Evolutionary conservation across 169 alveolate species (phyloP).

Genomic region (Babesia divergens): DNA sequence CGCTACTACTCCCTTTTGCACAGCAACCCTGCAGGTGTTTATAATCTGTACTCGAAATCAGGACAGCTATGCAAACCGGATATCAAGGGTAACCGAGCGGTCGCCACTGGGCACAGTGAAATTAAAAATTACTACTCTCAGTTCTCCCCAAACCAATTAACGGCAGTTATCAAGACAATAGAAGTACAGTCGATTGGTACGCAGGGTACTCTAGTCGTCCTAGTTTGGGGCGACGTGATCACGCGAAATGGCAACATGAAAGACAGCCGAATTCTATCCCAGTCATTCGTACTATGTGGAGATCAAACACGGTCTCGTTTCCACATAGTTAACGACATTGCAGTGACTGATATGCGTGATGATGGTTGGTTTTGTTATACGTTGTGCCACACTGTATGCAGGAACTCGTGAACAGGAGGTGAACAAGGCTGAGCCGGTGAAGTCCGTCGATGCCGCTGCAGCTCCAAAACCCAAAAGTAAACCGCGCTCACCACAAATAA

Average conservation of each 20-base stretch:
- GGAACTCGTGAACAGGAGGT: not conserved
- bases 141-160: slow-evolving; percentile 17
- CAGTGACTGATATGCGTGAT: not conserved
- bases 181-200: slow-evolving; percentile 38
- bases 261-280: slow-evolving; percentile 26
- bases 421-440: not conserved
- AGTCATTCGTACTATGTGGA: slow-evolving; percentile 42
- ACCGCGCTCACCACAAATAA: not conserved
- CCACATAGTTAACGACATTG: slow-evolving; percentile 55
- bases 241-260: not conserved
- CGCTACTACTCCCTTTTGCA: slow-evolving; percentile 52
- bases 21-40: slow-evolving; percentile 53
- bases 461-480: not conserved
- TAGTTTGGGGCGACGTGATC: slow-evolving; percentile 22
- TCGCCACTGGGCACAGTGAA: slow-evolving; percentile 52
- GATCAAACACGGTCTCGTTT: slow-evolving; percentile 47
- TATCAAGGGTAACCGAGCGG: slow-evolving; percentile 38
- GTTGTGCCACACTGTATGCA: not conserved
- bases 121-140: slow-evolving; percentile 52
- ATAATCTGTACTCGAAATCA: slow-evolving; percentile 31
- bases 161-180: slow-evolving; percentile 37
- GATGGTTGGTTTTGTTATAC: not conserved
- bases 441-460: not conserved
- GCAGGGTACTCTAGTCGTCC: slow-evolving; percentile 17
- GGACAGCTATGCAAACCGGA: slow-evolving; percentile 56